Evolutionary conservation across 208 protist species (phyloP).

Genomic region (Wallacemonas sp.): DNA sequence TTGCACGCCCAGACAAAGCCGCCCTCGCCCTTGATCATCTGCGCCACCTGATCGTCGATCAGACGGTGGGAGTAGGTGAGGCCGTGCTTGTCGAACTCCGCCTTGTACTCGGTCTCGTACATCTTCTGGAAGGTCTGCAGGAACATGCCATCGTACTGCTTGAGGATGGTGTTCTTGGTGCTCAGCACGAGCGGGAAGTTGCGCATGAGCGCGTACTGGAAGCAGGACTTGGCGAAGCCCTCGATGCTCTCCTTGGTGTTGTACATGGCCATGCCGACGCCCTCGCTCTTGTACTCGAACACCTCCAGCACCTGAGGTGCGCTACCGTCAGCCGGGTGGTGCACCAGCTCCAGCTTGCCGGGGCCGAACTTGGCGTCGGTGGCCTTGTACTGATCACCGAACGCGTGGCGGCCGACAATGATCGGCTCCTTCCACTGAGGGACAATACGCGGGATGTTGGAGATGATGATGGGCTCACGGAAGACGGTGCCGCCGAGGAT

Average conservation of each 20-base stretch:
- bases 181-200: slow-evolving; percentile 93
- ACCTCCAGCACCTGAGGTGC: slow-evolving; percentile 71
- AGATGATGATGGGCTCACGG: slow-evolving; percentile 97
- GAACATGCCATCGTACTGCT: slow-evolving; percentile 98
- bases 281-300: slow-evolving; percentile 86
- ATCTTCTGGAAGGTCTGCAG: slow-evolving; percentile 95
- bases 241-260: slow-evolving; percentile 96
- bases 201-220: slow-evolving; percentile 93
- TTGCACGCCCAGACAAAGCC: slow-evolving; percentile 98
- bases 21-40: slow-evolving; percentile 91
- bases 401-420: slow-evolving; percentile 96
- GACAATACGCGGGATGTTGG: slow-evolving; percentile 92
- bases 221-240: slow-evolving; percentile 94
- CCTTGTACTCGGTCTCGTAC: slow-evolving; percentile 92
- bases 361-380: slow-evolving; percentile 89
- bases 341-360: slow-evolving; percentile 93
- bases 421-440: slow-evolving; percentile 96
- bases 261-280: slow-evolving; percentile 96
- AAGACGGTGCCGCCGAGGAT: slow-evolving; percentile 98
- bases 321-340: slow-evolving; percentile 88
- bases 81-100: slow-evolving; percentile 79
- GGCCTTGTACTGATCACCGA: slow-evolving; percentile 97
- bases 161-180: slow-evolving; percentile 99
- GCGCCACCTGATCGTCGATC: slow-evolving; percentile 98
- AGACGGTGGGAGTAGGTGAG: slow-evolving; percentile 96